Evolutionary conservation across 2,329 filamentous ascomycete species (phyloP).

Genomic region (Cladosporium cucumerinum): DNA sequence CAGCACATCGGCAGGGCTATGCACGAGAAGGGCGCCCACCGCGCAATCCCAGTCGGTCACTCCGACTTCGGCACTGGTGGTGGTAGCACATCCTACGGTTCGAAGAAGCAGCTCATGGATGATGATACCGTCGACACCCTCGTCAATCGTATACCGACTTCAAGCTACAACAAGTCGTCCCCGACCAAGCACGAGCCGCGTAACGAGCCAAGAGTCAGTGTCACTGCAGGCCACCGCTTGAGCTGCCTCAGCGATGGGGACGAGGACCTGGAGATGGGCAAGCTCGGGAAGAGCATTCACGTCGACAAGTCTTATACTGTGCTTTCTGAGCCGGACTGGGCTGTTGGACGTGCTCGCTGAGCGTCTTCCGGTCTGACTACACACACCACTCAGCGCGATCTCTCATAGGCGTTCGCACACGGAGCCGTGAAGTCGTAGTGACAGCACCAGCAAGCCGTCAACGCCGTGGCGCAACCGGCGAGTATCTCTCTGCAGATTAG

Average conservation of each 20-base stretch:
- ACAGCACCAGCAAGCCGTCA: background rate
- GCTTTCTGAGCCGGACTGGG: conserved; percentile 13
- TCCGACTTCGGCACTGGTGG: conserved; percentile 18
- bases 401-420: background rate
- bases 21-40: conserved; percentile 21
- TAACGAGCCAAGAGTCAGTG: conserved; percentile 12
- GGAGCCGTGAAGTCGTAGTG: background rate
- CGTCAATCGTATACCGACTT: conserved; percentile 19
- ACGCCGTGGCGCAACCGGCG: background rate
- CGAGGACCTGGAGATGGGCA: conserved; percentile 26
- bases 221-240: conserved; percentile 16
- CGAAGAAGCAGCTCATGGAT: conserved; percentile 25
- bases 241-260: conserved; percentile 18
- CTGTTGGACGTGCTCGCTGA: conserved; percentile 9
- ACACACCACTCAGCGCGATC: background rate
- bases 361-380: background rate
- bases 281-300: conserved; percentile 22
- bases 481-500: background rate
- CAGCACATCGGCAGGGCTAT: conserved; percentile 19
- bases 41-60: conserved; percentile 23
- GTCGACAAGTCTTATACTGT: conserved; percentile 25
- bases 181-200: conserved; percentile 18
- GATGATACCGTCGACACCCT: conserved; percentile 23
- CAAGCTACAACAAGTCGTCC: conserved; percentile 18
- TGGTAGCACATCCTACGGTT: conserved; percentile 5